Base-by-base conservation (phyloP, 495 filamentous ascomycete genomes). In the Chlorociboria aeruginascens region DNA sequence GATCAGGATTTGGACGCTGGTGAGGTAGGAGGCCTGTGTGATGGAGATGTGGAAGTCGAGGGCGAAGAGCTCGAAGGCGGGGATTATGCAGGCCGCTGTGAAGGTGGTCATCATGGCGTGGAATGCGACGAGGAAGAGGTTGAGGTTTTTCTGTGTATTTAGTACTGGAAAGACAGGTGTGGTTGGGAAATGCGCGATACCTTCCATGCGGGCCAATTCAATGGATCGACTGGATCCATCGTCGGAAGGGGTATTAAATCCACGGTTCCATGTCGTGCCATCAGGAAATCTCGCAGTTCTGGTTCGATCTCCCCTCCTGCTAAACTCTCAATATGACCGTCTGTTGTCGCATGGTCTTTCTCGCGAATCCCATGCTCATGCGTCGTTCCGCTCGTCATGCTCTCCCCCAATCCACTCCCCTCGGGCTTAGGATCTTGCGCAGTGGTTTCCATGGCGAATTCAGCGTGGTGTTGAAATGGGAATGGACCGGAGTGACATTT, bases 101-200 rank as follows among this genome's bases (percentile, higher is more conserved):
- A 79, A 76, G 25, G 75, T 77, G 14, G 67, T 63, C 71, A 78
- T 77, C 48, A 64, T 68, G 7, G 72, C 74, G 47, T 78, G 72
- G 50, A 77, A 74, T 0, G 72, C 68, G 13, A 77, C 69, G 38
- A 77, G 62, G 32, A 72, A 33, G 2, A 78, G 63, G 52, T 78
- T 77, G 29, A 59, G 38, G 48, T 68, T 57, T 74, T 77, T 78
- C 73, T 76, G 60, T 16, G 43, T 35, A 32, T 46, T 28, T 14
- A 40, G 29, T 12, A 46, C 25, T 0, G 28, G 8, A 38, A 35
- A 40, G 28, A 12, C n/a, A 16, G 3, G 12, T 4, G 35, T 1
- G 33, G 12, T 3, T 31, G 28, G 10, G 31, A 4, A 8, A 28
- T 16, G 53, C 57, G 4, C 10, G 8, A 53, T 49, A 75, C 72